A percentile compares a stretch with the other conserved stretches of the same genome.
Evolutionary conservation across 2,329 filamentous ascomycete species (phyloP).

Genomic region (Pseudogymnoascus sp.): DNA sequence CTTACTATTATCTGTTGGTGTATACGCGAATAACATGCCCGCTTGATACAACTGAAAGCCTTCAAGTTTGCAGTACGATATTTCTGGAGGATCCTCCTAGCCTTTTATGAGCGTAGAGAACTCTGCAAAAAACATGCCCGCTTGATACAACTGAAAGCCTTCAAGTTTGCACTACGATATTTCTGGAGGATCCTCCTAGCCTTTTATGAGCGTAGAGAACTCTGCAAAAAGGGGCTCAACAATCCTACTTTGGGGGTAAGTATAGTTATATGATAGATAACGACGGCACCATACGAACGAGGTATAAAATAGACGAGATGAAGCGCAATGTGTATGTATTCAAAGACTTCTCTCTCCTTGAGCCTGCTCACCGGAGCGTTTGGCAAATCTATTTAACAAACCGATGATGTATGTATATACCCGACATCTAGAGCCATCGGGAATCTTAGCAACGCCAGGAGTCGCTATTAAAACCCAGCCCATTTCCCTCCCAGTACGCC

Average conservation of each 20-base stretch:
- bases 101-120: neutral
- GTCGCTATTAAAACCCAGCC: neutral
- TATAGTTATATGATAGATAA: neutral
- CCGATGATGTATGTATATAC: neutral
- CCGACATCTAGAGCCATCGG: neutral
- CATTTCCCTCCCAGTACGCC: neutral
- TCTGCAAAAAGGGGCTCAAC: neutral
- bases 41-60: no score
- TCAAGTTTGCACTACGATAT: neutral
- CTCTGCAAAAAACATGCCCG: neutral
- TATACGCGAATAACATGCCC: neutral
- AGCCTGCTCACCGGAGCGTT: neutral
- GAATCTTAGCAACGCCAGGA: conserved; percentile 1
- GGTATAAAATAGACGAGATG: neutral
- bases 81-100: no score
- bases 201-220: neutral
- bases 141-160: no score
- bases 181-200: no score
- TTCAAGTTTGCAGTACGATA: neutral
- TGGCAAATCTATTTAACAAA: neutral
- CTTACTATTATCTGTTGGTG: neutral
- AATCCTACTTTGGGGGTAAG: neutral
- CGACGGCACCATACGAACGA: neutral
- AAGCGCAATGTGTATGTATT: neutral
- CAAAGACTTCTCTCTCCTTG: neutral